A percentile compares a stretch with the other conserved stretches of the same genome.
phyloP scores from a whole-genome alignment of 305 asterid species.

The Rubia peregrina region DNA sequence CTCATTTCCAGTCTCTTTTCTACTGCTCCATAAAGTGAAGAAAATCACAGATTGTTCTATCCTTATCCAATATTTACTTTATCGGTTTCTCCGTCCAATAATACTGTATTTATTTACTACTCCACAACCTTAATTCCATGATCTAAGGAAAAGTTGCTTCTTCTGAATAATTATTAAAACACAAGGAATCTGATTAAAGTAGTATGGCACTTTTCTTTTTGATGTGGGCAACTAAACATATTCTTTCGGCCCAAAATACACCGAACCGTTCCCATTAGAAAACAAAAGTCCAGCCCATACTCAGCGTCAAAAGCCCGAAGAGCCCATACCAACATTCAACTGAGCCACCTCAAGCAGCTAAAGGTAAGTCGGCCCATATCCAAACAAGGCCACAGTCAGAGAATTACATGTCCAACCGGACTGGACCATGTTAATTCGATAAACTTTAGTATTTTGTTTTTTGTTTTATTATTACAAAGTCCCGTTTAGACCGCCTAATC shows the following conservation, averaged over 20 bases:
- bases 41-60: neutral
- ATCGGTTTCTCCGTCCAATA: slow-evolving; percentile 3
- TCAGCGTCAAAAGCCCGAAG: neutral
- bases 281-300: too few relatives aligned
- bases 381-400: neutral
- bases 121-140: too few relatives aligned
- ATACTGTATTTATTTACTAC: neutral
- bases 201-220: neutral
- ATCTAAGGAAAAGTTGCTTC: neutral
- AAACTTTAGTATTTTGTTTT: too few relatives aligned
- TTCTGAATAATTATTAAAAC: neutral
- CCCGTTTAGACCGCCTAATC: too few relatives aligned
- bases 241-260: neutral
- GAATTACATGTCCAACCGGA: too few relatives aligned
- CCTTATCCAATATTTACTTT: neutral
- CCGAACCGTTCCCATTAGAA: too few relatives aligned
- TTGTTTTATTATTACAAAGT: too few relatives aligned
- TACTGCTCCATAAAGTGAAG: neutral
- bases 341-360: too few relatives aligned
- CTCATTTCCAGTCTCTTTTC: neutral
- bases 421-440: too few relatives aligned
- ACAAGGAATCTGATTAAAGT: neutral
- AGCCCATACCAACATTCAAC: neutral
- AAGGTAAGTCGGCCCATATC: neutral
- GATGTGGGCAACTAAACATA: neutral